Evolutionary conservation across 1,139 yeast genomes (phyloP), one percentile per base, ranked within the genome.

Genomic region (Magnusiomyces fungicola): DNA sequence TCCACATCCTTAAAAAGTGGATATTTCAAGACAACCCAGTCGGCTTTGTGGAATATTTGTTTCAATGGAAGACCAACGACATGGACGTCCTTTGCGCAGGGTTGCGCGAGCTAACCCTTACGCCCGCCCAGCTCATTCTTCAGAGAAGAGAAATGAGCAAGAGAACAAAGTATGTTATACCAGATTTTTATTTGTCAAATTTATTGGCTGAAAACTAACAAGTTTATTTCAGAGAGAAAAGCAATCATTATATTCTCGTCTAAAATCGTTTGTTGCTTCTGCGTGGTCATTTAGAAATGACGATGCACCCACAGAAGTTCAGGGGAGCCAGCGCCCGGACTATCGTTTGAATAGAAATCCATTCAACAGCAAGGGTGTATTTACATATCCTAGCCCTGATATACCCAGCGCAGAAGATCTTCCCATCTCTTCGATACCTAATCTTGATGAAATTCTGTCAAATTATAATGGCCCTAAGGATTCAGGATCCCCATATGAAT

Each of bases 401-500:
- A 32, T n/a, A 32, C 16, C 16, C 36, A 32, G 16, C 6, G 18
- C 36, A 9, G 16, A 18, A 14, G 16, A 32, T n/a, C 6, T 18
- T 9, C n/a, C 36, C 16, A n/a, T 5, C n/a, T 32, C 36, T 7
- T n/a, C 16, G n/a, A 18, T 18, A 32, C 16, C 36, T 14, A 32
- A 5, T 32, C 9, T 32, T 9, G 16, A 32, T n/a, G 16, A 32
- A 32, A 32, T 14, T 9, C 16, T 32, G 36, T 5, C 16, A 14
- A 32, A 32, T 14, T 32, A 32, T 22, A 22, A 37, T 37, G 25
- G 27, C 25, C 27, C 41, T 21, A 23, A 23, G 22, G 16, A 37
- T 21, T 18, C 41, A 19, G 14, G 30, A 22, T 40, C 43, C 22
- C 47, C 47, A 29, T 47, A 50, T 33, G 42, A 45, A 25, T 24